Base-by-base conservation (phyloP, 2,329 filamentous ascomycete genomes). In the Triangularia setosa region DNA sequence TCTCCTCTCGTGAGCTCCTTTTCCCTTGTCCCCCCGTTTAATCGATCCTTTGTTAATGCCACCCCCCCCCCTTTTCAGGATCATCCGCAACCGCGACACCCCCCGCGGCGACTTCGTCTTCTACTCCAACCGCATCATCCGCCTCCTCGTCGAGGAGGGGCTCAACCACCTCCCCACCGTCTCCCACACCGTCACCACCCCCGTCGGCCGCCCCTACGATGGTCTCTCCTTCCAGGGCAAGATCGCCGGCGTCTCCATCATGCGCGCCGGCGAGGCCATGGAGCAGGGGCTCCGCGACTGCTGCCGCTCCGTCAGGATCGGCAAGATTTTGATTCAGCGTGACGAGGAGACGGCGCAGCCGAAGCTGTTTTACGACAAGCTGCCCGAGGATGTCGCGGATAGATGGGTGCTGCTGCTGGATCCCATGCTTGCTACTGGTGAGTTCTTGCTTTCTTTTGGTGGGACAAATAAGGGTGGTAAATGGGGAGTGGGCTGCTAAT, bases 401-500 rank as follows among this genome's bases (percentile, higher is more conserved):
- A 84, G 95, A 76, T 99, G 95, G 93, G 94, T 97, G 35, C 81
- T 99, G 65, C 82, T 99, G 54, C 80, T 99, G 55, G 95, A 99
- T 75, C 95, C 95, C n/a, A 99, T 99, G 95, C 93, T 99, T 79
- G 95, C 95, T 64, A 99, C 95, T 71, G 93, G 92, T 93, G 79
- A 73, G 82, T 68, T n/a, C n/a, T n/a, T n/a, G n/a, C n/a, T n/a
- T 30, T 33, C 25, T 5, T 21, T 30, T n/a, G n/a, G n/a, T n/a
- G n/a, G n/a, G n/a, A n/a, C 16, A 33, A 54, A 21, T 4, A 23
- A 27, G 14, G 24, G 4, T 52, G 12, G 7, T 21, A 4, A 24
- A 16, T 12, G 23, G 35, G 61, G 33, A 23, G 24, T n/a, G 6
- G 28, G 6, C 27, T 24, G 40, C 69, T 69, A 62, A 66, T 63